Conservation (phyloP, 2,329 filamentous ascomycete genomes). For the Beauveria medogensis region DNA sequence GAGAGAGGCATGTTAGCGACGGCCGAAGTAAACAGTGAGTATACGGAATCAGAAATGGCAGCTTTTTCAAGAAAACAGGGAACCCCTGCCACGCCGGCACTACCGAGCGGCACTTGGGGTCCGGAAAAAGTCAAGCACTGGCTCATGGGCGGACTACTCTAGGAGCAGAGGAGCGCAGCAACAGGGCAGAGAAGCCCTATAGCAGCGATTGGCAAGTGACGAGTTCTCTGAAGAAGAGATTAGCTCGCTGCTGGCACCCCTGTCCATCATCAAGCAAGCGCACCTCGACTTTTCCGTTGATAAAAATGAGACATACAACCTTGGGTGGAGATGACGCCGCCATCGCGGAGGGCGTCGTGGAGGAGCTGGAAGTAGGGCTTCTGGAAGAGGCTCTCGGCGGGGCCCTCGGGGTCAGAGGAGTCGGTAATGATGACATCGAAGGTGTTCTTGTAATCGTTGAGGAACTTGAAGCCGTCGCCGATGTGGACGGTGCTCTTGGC, state of each 20-base stretch:
- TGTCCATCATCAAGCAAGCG: conserved; percentile 27
- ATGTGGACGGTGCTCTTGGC: conserved; percentile 88
- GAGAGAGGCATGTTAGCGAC: neutral
- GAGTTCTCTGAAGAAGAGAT: neutral
- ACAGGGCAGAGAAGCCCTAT: conserved; percentile 15
- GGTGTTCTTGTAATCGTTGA: conserved; percentile 89
- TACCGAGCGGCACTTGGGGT: conserved; percentile 27
- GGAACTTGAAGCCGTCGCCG: conserved; percentile 98
- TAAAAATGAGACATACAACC: conserved; percentile 90
- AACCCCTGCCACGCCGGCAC: conserved; percentile 24
- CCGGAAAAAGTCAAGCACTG: conserved; percentile 30
- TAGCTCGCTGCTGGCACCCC: conserved; percentile 3
- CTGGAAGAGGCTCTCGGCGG: conserved; percentile 93
- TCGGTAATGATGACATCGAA: conserved; percentile 99
- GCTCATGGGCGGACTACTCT: conserved; percentile 18
- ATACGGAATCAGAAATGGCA: conserved; percentile 5
- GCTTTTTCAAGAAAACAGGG: conserved; percentile 15
- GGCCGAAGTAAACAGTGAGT: conserved; percentile 14
- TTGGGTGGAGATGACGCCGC: conserved; percentile 99
- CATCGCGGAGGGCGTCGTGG: conserved; percentile 79
- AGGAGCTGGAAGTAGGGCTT: conserved; percentile 98
- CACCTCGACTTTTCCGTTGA: conserved; percentile 30
- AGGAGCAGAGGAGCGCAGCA: neutral
- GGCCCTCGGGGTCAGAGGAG: conserved; percentile 93
- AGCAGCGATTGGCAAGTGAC: neutral